These are phyloP conservation scores for Coprinopsis strossmayeri DNA, from an alignment of 768 basidiomycete species.

Conservation along the genomic window DNA sequence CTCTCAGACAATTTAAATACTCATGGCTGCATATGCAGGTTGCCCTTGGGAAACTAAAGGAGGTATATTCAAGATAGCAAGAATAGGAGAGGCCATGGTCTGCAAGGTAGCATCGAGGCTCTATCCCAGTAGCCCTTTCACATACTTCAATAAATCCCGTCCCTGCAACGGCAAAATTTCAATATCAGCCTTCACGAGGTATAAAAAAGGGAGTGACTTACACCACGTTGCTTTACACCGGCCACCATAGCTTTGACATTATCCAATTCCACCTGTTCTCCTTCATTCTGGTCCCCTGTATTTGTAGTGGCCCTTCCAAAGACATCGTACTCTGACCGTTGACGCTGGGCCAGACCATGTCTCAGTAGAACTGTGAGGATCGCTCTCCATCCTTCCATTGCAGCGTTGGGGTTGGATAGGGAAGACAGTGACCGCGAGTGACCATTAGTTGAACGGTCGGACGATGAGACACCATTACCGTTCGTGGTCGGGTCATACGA, in stretches of 20 bases:
- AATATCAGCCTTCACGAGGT: background rate
- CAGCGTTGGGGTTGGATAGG: constrained; percentile 24
- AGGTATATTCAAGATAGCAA: constrained; percentile 30
- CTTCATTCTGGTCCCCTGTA: constrained; percentile 13
- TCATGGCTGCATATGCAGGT: constrained; percentile 17
- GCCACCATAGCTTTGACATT: constrained; percentile 70
- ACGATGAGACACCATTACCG: background rate
- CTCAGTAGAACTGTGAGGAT: constrained; percentile 64
- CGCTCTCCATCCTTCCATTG: constrained; percentile 76
- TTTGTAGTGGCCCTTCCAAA: constrained; percentile 13
- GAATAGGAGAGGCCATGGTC: too few species aligned
- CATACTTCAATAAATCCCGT: constrained; percentile 65
- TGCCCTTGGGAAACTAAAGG: constrained; percentile 33
- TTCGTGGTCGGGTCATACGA: constrained; percentile 19
- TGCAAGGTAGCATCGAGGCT: too few species aligned
- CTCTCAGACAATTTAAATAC: background rate
- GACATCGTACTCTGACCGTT: constrained; percentile 29
- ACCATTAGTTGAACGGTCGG: constrained; percentile 10
- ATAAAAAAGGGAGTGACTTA: constrained; percentile 30
- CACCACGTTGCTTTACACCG: constrained; percentile 69
- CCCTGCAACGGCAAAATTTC: constrained; percentile 40
- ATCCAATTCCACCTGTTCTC: constrained; percentile 32
- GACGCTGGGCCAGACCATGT: constrained; percentile 57
- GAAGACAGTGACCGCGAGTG: constrained; percentile 24
- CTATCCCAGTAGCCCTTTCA: constrained; percentile 59